Evolutionary conservation across 2,329 filamentous ascomycete genomes (phyloP), one percentile per base, ranked within the genome.

Genomic region (Davidsoniella virescens): DNA sequence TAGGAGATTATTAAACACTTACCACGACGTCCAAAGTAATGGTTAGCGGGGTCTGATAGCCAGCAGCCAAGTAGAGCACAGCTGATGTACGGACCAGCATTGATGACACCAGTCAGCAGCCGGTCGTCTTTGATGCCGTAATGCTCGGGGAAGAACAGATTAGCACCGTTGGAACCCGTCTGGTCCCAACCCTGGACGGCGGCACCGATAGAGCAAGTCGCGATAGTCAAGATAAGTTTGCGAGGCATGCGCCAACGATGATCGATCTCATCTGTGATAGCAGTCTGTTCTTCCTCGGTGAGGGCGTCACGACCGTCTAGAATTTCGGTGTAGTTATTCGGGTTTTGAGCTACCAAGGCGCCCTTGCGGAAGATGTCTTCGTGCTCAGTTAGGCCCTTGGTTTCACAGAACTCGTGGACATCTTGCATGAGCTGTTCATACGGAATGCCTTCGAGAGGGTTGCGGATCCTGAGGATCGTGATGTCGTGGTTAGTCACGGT

Each of bases 121-220:
- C 72, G 64, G 47, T 73, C 68, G 20, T 59, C 56, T 1, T 58
- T 58, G 37, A 66, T 62, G 0, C 61, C 59, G 61, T 70, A 57
- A 58, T 65, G 50, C 62, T 63, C 8, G 0, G 73, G 75, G 55
- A 80, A 80, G 26, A 71, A 73, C 54, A 80, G 61, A 56, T 76
- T 80, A 52, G 78, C 77, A 18, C 75, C 75, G 56, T 78, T 78
- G 54, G 67, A 65, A 48, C 75, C 77, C 1, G 77, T 80, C 61
- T 80, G 74, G 57, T 81, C 76, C 77, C 78, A 81, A 4, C 78
- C 76, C 47, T 72, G 69, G 0, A 74, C 72, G 4, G 74, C 73
- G 10, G 74, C 73, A 20, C 71, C 73, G 45, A 77, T 64, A 17
- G 74, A 73, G 55, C 73, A 76, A 20, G 73, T 65, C 1, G 65